phyloP scores from a whole-genome alignment of 495 filamentous ascomycete genomes.

The Collariella sp. region DNA sequence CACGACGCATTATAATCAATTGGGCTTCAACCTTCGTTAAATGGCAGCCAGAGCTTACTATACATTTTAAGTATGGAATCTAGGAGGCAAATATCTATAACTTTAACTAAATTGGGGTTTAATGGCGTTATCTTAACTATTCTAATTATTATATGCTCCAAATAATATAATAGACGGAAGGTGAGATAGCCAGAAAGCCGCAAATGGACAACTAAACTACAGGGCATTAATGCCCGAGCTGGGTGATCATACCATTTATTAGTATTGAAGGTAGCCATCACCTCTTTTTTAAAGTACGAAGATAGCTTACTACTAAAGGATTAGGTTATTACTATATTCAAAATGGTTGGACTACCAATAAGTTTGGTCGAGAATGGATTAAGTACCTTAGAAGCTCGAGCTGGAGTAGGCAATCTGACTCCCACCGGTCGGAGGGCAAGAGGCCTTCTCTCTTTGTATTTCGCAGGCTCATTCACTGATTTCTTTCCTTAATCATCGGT shows the following conservation, averaged over 20 bases:
- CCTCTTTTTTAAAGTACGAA: constrained; percentile 4
- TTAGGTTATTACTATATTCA: neutral
- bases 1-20: neutral
- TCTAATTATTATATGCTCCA: constrained; percentile 26
- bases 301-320: constrained; percentile 1
- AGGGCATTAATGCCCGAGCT: neutral
- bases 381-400: no score
- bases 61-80: constrained; percentile 17
- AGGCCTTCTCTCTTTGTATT: no score
- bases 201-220: constrained; percentile 34
- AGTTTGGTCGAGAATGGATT: neutral
- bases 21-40: neutral
- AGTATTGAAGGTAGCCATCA: neutral
- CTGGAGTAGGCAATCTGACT: no score
- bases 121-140: constrained; percentile 28
- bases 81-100: constrained; percentile 33
- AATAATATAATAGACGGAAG: constrained; percentile 15
- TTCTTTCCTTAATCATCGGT: no score
- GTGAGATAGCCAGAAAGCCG: constrained; percentile 31
- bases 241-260: neutral
- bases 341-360: constrained; percentile 5
- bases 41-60: neutral
- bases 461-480: no score
- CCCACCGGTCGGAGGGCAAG: no score
- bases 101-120: constrained; percentile 39